phyloP scores from a whole-genome alignment of 1,139 yeast genomes.

The Suhomyces chickasaworum region DNA sequence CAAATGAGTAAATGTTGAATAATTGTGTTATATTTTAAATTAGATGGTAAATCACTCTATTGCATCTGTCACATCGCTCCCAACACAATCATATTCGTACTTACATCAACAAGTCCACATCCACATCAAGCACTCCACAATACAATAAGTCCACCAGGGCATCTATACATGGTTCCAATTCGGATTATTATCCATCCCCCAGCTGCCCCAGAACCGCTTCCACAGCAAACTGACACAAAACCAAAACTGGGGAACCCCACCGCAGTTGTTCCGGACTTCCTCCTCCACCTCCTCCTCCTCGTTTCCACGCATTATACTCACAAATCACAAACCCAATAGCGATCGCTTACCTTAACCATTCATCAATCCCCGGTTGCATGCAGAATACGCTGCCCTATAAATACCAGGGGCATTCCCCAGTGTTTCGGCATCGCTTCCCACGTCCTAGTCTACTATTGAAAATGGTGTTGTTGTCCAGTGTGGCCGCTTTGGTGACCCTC shows the following conservation, averaged over 20 bases:
- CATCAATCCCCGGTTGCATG: not conserved
- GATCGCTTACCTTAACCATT: not conserved
- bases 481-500: constrained; percentile 7
- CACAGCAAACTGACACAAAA: not conserved
- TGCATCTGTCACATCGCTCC: not conserved
- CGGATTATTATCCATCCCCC: not conserved
- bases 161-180: not conserved
- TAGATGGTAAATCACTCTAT: not conserved
- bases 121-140: not conserved
- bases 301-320: not conserved
- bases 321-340: no score
- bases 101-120: no score
- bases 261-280: not conserved
- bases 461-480: constrained; percentile 6
- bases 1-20: no score
- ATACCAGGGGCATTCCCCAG: constrained; percentile 1
- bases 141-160: not conserved
- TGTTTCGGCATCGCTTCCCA: constrained; percentile 1
- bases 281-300: constrained; percentile 1
- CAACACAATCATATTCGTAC: not conserved
- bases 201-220: no score
- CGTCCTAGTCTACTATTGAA: constrained; percentile 7
- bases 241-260: not conserved
- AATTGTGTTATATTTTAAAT: no score
- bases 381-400: constrained; percentile 3